Evolutionary conservation across 805 yeast species (phyloP).

Genomic region (Metahyphopichia silvanorum): DNA sequence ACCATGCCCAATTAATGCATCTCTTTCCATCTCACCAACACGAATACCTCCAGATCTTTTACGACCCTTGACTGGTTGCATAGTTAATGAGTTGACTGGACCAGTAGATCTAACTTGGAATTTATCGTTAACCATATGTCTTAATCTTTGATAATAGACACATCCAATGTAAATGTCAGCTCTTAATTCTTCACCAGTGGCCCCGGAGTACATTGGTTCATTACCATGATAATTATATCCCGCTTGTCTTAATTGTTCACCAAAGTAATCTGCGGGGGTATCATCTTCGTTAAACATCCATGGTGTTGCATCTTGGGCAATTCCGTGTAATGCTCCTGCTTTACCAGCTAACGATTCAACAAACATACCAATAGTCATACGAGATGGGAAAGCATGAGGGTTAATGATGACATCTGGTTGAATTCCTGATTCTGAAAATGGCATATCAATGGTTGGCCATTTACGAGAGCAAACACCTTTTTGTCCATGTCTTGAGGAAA

Average conservation of each 20-base stretch:
- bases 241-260: slow-evolving; percentile 86
- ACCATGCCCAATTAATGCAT: slow-evolving; percentile 99
- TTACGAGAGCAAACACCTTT: slow-evolving; percentile 99
- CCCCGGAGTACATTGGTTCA: slow-evolving; percentile 98
- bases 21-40: slow-evolving; percentile 99
- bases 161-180: slow-evolving; percentile 99
- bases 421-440: slow-evolving; percentile 90
- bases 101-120: slow-evolving; percentile 99
- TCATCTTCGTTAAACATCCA: slow-evolving; percentile 99
- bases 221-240: slow-evolving; percentile 98
- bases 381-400: slow-evolving; percentile 99
- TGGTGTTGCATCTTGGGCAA: slow-evolving; percentile 99
- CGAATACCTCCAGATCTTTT: slow-evolving; percentile 99
- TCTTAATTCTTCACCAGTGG: slow-evolving; percentile 96
- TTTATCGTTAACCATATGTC: slow-evolving; percentile 99
- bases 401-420: slow-evolving; percentile 97
- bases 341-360: slow-evolving; percentile 96
- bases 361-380: slow-evolving; percentile 99
- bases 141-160: slow-evolving; percentile 95
- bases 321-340: slow-evolving; percentile 90
- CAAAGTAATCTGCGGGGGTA: slow-evolving; percentile 96
- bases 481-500: slow-evolving; percentile 99
- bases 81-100: slow-evolving; percentile 93
- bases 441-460: slow-evolving; percentile 98
- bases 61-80: slow-evolving; percentile 99